Base-by-base conservation (phyloP, 73 alveolate species). In the Paramecium sexaurelia region DNA sequence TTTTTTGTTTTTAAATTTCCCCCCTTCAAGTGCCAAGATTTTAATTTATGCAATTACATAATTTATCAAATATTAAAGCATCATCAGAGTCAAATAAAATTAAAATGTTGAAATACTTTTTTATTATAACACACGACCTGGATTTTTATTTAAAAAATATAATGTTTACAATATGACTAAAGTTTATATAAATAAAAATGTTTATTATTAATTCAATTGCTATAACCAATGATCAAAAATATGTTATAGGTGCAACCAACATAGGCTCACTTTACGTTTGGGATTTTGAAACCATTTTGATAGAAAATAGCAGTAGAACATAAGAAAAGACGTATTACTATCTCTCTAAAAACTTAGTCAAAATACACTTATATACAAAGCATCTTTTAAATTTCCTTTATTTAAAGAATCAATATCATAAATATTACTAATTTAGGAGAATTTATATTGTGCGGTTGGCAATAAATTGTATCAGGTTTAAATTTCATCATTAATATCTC, bases 211-310 rank as follows among this genome's bases (percentile, higher is more conserved):
- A 61, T 29, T 61, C 83, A 24, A 61, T 24, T 61, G 83, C 83
- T 1, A 61, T 61, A 11, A 61, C 47, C 83, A 61, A 61, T 61
- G 83, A 61, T 32, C 43, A 61, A 61, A 29, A 61, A 32, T 61
- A 61, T 61, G 83, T 61, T 61, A 61, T 61, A 2, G 83, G 83
- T 29, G 83, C 83, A 26, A 61, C 83, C 6, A 61, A 61, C 26
- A 61, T 45, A 22, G 83, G 83, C 20, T 17, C 19, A 29, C 83
- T 61, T 6, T 61, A 61, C 45, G n/a, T 78, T 24, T 78, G 90
- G 90, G 90, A 78, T 20, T 41, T 78, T 36, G 69, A 43, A 45
- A 61, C 39, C 24, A 78, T 78, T 45, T 75, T 78, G 19, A 11
- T 29, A 8, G 75, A 78, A 33, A 32, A 78, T 43, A 39, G 40